Evolutionary conservation across 108 stramenopile genomes (phyloP).

Genomic region (Cyclostephanos tholiformis): DNA sequence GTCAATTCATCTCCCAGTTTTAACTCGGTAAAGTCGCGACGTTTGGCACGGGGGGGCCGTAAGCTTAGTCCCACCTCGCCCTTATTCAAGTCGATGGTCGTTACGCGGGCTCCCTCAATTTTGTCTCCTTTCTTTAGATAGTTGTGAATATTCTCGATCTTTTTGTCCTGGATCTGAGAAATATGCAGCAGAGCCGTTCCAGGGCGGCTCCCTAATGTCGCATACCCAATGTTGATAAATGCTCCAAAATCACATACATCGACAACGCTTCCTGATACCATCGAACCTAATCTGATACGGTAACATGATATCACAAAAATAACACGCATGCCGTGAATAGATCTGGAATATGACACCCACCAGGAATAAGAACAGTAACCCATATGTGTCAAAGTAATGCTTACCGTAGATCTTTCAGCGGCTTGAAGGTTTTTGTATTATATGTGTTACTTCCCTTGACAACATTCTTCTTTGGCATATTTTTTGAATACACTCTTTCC

Average conservation of each 20-base stretch:
- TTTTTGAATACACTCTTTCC: background rate
- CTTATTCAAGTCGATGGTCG: constrained; percentile 30
- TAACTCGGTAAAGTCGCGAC: constrained; percentile 19
- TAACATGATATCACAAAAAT: background rate
- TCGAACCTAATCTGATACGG: constrained; percentile 27
- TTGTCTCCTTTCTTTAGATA: constrained; percentile 31
- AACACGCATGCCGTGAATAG: background rate
- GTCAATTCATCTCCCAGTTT: constrained; percentile 39
- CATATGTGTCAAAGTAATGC: background rate
- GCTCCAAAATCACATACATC: constrained; percentile 47
- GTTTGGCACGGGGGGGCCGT: constrained; percentile 33
- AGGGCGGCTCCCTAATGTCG: constrained; percentile 30
- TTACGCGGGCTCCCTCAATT: constrained; percentile 38
- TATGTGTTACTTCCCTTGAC: background rate
- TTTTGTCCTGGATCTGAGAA: constrained; percentile 44
- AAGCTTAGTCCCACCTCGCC: constrained; percentile 44
- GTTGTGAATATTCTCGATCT: constrained; percentile 27
- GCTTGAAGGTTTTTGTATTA: constrained; percentile 29
- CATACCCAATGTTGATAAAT: constrained; percentile 48
- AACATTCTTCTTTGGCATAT: background rate
- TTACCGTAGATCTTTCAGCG: constrained; percentile 36
- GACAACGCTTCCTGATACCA: constrained; percentile 34
- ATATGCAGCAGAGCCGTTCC: constrained; percentile 51
- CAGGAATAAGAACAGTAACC: background rate
- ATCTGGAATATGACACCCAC: background rate